Conservation (phyloP, 2,329 filamentous ascomycete species). For the Trichoderma sp. region DNA sequence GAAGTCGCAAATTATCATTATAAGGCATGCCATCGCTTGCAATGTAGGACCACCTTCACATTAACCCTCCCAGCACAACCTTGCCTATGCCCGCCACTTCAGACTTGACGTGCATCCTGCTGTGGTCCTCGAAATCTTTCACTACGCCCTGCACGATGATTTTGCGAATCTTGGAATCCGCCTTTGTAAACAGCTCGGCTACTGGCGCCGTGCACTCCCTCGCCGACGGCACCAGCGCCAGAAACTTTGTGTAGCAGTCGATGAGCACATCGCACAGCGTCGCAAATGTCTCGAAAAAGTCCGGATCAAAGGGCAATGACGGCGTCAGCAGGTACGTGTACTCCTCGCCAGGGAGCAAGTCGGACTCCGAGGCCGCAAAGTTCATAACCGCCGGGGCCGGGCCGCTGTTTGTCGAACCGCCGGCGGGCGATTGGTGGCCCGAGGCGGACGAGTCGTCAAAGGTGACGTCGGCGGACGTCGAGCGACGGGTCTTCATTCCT, state of each 20-base stretch:
- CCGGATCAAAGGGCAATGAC: conserved; percentile 89
- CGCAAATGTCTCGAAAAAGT: conserved; percentile 95
- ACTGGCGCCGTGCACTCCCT: conserved; percentile 71
- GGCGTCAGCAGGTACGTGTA: conserved; percentile 91
- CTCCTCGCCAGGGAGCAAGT: conserved; percentile 79
- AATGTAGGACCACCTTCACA: conserved; percentile 53
- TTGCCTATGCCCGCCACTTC: conserved; percentile 87
- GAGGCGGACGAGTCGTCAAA: conserved; percentile 36
- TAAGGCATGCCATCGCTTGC: neutral
- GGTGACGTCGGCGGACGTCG: conserved; percentile 51
- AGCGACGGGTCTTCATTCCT: conserved; percentile 60
- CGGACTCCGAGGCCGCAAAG: conserved; percentile 63
- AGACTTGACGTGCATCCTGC: conserved; percentile 72
- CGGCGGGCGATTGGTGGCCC: neutral
- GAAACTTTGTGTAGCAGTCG: conserved; percentile 82
- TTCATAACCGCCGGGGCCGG: conserved; percentile 53
- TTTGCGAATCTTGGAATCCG: conserved; percentile 83
- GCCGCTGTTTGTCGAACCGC: conserved; percentile 32
- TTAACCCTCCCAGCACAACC: conserved; percentile 84
- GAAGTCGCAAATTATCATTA: neutral
- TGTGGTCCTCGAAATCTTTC: conserved; percentile 90
- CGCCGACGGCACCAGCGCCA: conserved; percentile 74
- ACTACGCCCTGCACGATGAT: conserved; percentile 85
- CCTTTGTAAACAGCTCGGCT: conserved; percentile 87
- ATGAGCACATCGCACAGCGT: conserved; percentile 95